These are phyloP conservation scores for Scytalidium sp. DNA, from an alignment of 2,329 filamentous ascomycete genomes.

Conservation along the genomic window DNA sequence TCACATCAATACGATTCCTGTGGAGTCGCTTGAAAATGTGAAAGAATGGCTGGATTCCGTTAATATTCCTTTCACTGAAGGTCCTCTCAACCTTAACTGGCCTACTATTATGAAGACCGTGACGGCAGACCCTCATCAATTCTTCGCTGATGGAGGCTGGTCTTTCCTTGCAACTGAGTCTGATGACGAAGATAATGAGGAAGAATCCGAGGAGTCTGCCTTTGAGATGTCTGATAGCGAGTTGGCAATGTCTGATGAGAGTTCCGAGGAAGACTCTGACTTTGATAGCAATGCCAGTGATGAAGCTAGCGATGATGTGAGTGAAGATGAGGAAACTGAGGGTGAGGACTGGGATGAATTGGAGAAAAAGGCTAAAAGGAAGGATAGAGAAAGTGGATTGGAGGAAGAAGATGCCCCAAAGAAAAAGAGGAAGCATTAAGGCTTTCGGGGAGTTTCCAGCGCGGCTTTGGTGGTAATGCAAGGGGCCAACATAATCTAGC, in stretches of 20 bases:
- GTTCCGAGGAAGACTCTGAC: slow-evolving; percentile 84
- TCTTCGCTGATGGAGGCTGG: slow-evolving; percentile 96
- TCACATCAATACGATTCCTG: slow-evolving; percentile 97
- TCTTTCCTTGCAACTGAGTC: slow-evolving; percentile 85
- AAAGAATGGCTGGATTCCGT: slow-evolving; percentile 98
- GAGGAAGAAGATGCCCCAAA: slow-evolving; percentile 76
- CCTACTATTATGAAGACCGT: slow-evolving; percentile 99
- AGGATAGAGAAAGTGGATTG: slow-evolving; percentile 60
- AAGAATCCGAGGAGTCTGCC: slow-evolving; percentile 84
- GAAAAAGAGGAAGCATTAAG: slow-evolving; percentile 58
- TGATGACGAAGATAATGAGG: slow-evolving; percentile 75
- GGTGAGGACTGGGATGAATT: slow-evolving; percentile 94
- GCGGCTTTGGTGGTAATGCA: not conserved
- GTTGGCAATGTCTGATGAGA: slow-evolving; percentile 68
- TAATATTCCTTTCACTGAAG: slow-evolving; percentile 91
- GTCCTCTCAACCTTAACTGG: slow-evolving; percentile 97
- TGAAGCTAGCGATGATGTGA: slow-evolving; percentile 74
- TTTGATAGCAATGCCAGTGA: slow-evolving; percentile 87
- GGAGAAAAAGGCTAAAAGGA: slow-evolving; percentile 85
- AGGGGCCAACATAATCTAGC: not conserved
- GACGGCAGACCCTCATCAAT: slow-evolving; percentile 86
- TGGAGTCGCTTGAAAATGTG: slow-evolving; percentile 89
- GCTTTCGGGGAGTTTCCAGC: not conserved
- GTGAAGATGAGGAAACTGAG: slow-evolving; percentile 71
- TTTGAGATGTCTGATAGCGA: slow-evolving; percentile 91